Base-by-base conservation (phyloP, 768 basidiomycete genomes). In the Boletus huronensis region DNA sequence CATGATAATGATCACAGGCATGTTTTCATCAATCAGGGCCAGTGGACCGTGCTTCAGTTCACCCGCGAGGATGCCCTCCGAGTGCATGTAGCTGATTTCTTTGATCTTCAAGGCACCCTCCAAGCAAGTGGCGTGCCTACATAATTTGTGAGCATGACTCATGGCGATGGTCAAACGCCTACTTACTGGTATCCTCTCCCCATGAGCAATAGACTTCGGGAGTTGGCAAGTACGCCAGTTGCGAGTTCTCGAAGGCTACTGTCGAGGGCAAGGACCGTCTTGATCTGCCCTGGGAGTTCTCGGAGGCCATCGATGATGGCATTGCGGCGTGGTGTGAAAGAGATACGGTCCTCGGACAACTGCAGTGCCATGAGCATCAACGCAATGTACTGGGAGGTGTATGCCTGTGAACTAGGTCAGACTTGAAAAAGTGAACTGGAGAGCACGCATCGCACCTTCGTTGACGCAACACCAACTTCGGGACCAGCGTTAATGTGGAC, bases 101-200 rank as follows among this genome's bases (percentile, higher is more conserved):
- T 99, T 99, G 77, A 99, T 98, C 80, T 99, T 99, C 65, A 99
- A 76, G 7, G 97, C 97, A 53, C 95, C 97, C 72, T 99, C 97
- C 44, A 99, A 80, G 73, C 96, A 98, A 7, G 97, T 99, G 7
- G 97, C 97, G 62, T 96, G 84, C 71, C 86, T 87, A 34, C 1
- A 53, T 13, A 1, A 34, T 11, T 23, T 6, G 19, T 64, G 8
- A 68, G 42, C 19, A 44, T 19, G 25, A 14, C 16, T 17, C 25
- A 7, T 29, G 3, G n/a, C 3, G 6, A 17, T 28, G 9, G 10
- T 1, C 0, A 9, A 32, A 4, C 7, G n/a, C 28, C 46, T 45
- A 77, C 87, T 61, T 49, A 91, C 87, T 99, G 97, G 73, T 96
- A 98, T 41, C 97, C 97, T 70, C 97, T 80, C 52, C 97, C 97